Conservation (phyloP, 495 filamentous ascomycete species). For the Bryoglossum gracile region DNA sequence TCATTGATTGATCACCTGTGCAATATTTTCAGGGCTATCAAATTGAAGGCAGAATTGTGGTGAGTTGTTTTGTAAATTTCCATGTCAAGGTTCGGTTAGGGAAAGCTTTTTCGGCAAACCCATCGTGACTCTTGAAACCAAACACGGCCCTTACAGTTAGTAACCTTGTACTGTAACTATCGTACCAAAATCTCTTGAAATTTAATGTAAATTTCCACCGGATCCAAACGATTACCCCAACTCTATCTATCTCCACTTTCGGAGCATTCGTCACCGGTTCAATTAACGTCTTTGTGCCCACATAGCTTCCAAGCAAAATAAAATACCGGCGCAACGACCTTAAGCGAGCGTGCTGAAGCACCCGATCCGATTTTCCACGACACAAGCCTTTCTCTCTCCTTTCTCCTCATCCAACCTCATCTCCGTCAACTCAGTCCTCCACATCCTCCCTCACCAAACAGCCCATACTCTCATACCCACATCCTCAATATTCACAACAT, state of each 20-base stretch:
- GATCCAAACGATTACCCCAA: too few species aligned
- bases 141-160: too few species aligned
- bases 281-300: too few species aligned
- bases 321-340: not conserved
- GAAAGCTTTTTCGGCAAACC: slow-evolving; percentile 1
- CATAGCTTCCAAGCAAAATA: slow-evolving; percentile 1
- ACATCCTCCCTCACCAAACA: not conserved
- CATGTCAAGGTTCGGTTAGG: not conserved
- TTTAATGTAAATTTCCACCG: too few species aligned
- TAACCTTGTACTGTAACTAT: too few species aligned
- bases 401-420: not conserved
- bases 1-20: too few species aligned
- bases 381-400: not conserved
- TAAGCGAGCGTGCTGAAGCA: slow-evolving; percentile 13
- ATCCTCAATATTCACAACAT: too few species aligned
- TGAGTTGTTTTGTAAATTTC: not conserved
- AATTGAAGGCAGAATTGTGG: not conserved
- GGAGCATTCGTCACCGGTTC: too few species aligned
- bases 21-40: too few species aligned
- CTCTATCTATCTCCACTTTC: too few species aligned
- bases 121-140: not conserved
- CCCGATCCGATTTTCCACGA: not conserved
- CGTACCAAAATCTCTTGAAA: too few species aligned
- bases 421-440: not conserved
- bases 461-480: too few species aligned